Evolutionary conservation across 208 protist species (phyloP), one percentile per base, ranked within the genome.

Genomic region (Vickermania ingenoplastis): DNA sequence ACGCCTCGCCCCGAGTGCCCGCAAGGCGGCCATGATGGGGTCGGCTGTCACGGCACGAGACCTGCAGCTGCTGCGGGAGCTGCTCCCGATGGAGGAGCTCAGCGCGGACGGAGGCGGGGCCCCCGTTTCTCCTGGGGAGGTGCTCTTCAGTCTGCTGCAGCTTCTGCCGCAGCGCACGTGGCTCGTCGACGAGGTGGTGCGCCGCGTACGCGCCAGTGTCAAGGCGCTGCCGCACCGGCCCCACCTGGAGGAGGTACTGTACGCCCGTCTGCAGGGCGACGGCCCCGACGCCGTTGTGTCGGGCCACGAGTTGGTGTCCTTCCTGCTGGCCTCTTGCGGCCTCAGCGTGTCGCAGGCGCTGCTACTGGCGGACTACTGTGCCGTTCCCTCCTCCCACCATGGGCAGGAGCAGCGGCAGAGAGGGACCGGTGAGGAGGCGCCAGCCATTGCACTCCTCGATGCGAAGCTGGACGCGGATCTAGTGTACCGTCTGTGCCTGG

Each of bases 311-410:
- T 14, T 65, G 48, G 26, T 36, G 3, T n/a, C 49, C 14, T 45
- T 23, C 57, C 67, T 23, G 24, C 23, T 0, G 21, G 30, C 11
- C 53, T 52, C 11, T 59, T 66, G 30, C 59, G 64, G 60, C 11
- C 69, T 86, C 11, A 79, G 67, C 45, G 67, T 61, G 31, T 90
- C 86, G 11, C 68, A 86, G 64, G 67, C 83, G 0, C 58, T 76
- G 50, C 53, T 76, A 27, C 36, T 90, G 24, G 26, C 75, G 48
- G 56, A 66, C 21, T 62, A 71, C 51, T 72, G 59, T 30, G 25
- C 59, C 1, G n/a, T 45, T n/a, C 36, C 36, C 11, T n/a, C 7
- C 11, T 45, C 36, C 36, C n/a, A n/a, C n/a, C n/a, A n/a, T n/a
- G n/a, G n/a, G n/a, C n/a, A n/a, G n/a, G n/a, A n/a, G n/a, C n/a